Percentiles rank a stretch among this genome's conserved stretches.
These are phyloP conservation scores for Hypoxylon sp. DNA, from an alignment of 2,329 filamentous ascomycete species.

Conservation along the genomic window DNA sequence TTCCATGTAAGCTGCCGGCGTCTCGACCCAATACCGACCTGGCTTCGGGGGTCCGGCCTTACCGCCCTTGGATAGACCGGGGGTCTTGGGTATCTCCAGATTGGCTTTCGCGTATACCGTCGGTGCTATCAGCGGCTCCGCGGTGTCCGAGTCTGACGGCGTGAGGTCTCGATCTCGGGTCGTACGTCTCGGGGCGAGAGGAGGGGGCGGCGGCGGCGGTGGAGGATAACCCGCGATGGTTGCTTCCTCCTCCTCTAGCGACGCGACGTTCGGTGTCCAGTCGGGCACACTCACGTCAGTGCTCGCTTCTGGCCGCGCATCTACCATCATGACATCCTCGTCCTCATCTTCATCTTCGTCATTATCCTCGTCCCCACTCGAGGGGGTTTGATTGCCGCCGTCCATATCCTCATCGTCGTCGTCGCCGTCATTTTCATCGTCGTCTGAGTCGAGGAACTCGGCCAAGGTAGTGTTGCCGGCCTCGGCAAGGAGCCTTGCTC, in stretches of 20 bases:
- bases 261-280: slow-evolving; percentile 66
- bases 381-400: slow-evolving; percentile 46
- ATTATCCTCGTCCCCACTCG: slow-evolving; percentile 66
- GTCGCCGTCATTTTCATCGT: slow-evolving; percentile 59
- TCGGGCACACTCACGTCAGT: slow-evolving; percentile 57
- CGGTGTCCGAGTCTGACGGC: slow-evolving; percentile 76
- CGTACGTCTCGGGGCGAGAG: slow-evolving; percentile 55
- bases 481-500: slow-evolving; percentile 47
- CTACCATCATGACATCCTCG: slow-evolving; percentile 66
- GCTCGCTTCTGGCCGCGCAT: slow-evolving; percentile 55
- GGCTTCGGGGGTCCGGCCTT: slow-evolving; percentile 66
- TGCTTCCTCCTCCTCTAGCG: slow-evolving; percentile 77
- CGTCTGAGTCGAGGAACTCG: slow-evolving; percentile 53
- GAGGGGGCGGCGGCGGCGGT: slow-evolving; percentile 70
- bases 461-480: slow-evolving; percentile 39
- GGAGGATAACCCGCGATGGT: slow-evolving; percentile 80
- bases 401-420: slow-evolving; percentile 57
- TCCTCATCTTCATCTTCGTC: slow-evolving; percentile 64
- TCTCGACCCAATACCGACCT: slow-evolving; percentile 86
- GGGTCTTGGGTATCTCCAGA: slow-evolving; percentile 83
- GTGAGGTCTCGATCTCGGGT: slow-evolving; percentile 68
- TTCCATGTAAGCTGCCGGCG: slow-evolving; percentile 73
- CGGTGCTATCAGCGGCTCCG: slow-evolving; percentile 70
- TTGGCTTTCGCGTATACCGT: slow-evolving; percentile 69
- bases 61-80: slow-evolving; percentile 56